Conservation (phyloP, 1,284 basidiomycete species). For the Testicularia cyperi region DNA sequence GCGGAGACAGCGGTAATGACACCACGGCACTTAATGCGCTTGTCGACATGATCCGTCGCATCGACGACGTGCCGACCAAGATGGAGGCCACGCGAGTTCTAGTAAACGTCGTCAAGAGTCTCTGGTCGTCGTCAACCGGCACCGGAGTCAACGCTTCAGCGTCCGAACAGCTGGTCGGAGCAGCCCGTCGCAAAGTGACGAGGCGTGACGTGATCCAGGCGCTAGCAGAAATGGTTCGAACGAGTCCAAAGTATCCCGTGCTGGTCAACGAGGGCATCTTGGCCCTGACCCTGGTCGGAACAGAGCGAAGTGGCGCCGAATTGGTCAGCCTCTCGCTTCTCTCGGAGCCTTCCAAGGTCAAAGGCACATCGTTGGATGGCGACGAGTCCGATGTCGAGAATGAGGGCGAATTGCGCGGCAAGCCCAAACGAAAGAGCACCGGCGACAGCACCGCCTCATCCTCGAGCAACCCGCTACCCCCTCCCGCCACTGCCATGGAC, state of each 20-base stretch:
- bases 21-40: constrained; percentile 68
- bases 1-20: constrained; percentile 41
- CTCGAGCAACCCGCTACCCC: constrained; percentile 26
- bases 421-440: constrained; percentile 18
- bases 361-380: neutral
- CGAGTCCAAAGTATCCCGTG: constrained; percentile 77
- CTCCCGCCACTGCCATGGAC: constrained; percentile 34
- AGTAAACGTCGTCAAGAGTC: constrained; percentile 70
- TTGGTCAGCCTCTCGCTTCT: constrained; percentile 39
- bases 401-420: constrained; percentile 5
- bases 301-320: constrained; percentile 70
- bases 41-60: constrained; percentile 73
- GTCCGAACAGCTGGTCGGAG: neutral
- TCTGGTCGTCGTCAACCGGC: constrained; percentile 30
- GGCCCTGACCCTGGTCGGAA: constrained; percentile 75
- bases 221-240: constrained; percentile 72
- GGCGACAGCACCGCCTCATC: constrained; percentile 28
- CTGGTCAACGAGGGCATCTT: constrained; percentile 87
- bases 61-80: constrained; percentile 77
- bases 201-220: constrained; percentile 57
- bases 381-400: constrained; percentile 15
- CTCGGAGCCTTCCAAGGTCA: constrained; percentile 12
- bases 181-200: constrained; percentile 12
- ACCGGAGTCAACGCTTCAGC: neutral
- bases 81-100: constrained; percentile 86